These are phyloP conservation scores for Platismatia glauca DNA, from an alignment of 495 filamentous ascomycete genomes.

Conservation along the genomic window DNA sequence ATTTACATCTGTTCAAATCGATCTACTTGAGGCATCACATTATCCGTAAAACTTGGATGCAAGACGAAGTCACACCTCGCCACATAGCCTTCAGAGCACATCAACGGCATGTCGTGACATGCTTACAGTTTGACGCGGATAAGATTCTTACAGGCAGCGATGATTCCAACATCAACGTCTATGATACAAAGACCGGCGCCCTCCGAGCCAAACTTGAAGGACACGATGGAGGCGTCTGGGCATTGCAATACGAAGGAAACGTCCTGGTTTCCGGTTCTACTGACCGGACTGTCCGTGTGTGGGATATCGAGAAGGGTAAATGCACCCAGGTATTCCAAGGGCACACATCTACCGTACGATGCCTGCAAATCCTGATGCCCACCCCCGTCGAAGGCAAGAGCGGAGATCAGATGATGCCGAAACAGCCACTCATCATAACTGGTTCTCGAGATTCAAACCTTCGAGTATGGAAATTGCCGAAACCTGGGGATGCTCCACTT, in stretches of 20 bases:
- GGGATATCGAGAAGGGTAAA: slow-evolving; percentile 86
- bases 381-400: slow-evolving; percentile 63
- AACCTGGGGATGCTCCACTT: slow-evolving; percentile 61
- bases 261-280: slow-evolving; percentile 93
- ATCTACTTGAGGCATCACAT: slow-evolving; percentile 87
- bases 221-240: slow-evolving; percentile 97
- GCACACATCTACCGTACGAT: slow-evolving; percentile 94
- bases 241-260: slow-evolving; percentile 91
- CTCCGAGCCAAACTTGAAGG: slow-evolving; percentile 74
- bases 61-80: slow-evolving; percentile 70
- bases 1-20: slow-evolving; percentile 90
- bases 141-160: slow-evolving; percentile 97
- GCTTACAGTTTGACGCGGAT: slow-evolving; percentile 92
- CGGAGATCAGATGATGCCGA: slow-evolving; percentile 73
- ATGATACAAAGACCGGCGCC: slow-evolving; percentile 91
- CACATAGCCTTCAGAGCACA: slow-evolving; percentile 96
- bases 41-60: slow-evolving; percentile 86
- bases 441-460: slow-evolving; percentile 92
- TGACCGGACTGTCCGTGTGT: slow-evolving; percentile 89
- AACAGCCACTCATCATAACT: slow-evolving; percentile 90
- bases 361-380: slow-evolving; percentile 89
- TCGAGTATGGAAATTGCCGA: slow-evolving; percentile 92
- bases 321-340: slow-evolving; percentile 96
- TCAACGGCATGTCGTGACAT: slow-evolving; percentile 93
- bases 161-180: slow-evolving; percentile 96